A percentile compares a stretch with the other conserved stretches of the same genome.
Conservation (phyloP, 371 early-diverging fungal genomes). For the Cokeromyces recurvatus region DNA sequence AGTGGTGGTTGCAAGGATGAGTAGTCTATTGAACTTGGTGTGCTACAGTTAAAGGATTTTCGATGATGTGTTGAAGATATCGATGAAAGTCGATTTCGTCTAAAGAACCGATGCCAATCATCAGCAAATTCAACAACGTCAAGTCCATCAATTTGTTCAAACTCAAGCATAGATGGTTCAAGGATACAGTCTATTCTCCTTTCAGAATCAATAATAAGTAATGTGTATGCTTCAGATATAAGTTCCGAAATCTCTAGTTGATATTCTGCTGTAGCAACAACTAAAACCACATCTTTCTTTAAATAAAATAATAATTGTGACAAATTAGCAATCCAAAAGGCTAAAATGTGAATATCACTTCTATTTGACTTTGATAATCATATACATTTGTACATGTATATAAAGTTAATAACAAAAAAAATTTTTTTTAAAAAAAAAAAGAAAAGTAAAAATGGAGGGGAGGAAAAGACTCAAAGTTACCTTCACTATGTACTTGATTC, state of each 20-base stretch:
- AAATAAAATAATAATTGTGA: constrained; percentile 77
- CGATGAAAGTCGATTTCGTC: constrained; percentile 1
- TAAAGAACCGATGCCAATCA: constrained; percentile 46
- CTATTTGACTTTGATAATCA: constrained; percentile 27
- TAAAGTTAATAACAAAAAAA: too few species aligned
- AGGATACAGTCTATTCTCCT: constrained; percentile 58
- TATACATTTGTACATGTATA: too few species aligned
- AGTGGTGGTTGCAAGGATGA: background rate
- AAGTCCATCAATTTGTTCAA: constrained; percentile 69
- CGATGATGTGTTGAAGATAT: background rate
- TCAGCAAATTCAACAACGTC: constrained; percentile 64
- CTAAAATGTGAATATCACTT: constrained; percentile 40
- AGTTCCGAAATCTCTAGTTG: constrained; percentile 71
- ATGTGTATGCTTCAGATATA: constrained; percentile 66
- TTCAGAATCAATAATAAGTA: constrained; percentile 61
- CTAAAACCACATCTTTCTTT: constrained; percentile 74
- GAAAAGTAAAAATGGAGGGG: background rate
- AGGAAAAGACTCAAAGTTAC: too few species aligned
- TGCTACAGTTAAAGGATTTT: background rate
- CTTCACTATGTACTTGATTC: constrained; percentile 56
- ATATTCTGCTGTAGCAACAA: constrained; percentile 55
- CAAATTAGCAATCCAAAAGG: constrained; percentile 85
- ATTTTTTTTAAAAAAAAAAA: background rate
- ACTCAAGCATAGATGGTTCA: constrained; percentile 70
- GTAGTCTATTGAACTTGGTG: background rate